Evolutionary conservation across 2,329 filamentous ascomycete genomes (phyloP), one percentile per base, ranked within the genome.

Genomic region (Penicillium carneum): DNA sequence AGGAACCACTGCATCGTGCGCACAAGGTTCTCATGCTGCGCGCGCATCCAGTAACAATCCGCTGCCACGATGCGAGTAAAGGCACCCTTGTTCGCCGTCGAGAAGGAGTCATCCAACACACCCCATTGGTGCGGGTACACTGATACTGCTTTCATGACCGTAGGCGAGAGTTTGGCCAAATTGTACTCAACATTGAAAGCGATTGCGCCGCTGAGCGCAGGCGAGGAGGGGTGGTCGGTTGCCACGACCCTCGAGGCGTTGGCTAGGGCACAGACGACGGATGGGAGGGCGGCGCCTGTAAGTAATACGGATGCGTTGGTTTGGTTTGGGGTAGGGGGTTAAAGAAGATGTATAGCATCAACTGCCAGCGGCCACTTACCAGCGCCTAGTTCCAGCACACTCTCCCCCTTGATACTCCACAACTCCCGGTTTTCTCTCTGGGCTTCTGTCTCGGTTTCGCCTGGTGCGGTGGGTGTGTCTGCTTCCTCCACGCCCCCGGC

Each of bases 41-140:
- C 74, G 0, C 76, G 77, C 82, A 88, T 86, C 86, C 86, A 88
- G 61, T 84, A 81, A 74, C 85, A 88, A 68, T 88, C 86, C 53
- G 86, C 85, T 0, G 85, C 84, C 11, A 88, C 78, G 52, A 88
- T 83, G 20, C 84, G 81, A 1, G 81, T 82, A 69, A 83, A 88
- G 5, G 66, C 59, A 9, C 77, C 76, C 12, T 76, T 76, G 58
- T 77, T 65, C 4, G 64, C 51, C 2, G 62, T 50, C 1, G 78
- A 69, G 62, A 86, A 85, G 3, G 73, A 43, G 16, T 74, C 69
- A 11, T 69, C 64, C 2, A 82, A 68, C 1, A 79, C 76, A 26
- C 85, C 84, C 85, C 85, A 88, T 73, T 79, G 74, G 60, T 87
- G 86, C 6, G 83, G 81, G 46, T 83, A 66, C n/a, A 85, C 76